These are phyloP conservation scores for Sugiyamaella neomexicana DNA, from an alignment of 1,139 yeast species.

Conservation along the genomic window DNA sequence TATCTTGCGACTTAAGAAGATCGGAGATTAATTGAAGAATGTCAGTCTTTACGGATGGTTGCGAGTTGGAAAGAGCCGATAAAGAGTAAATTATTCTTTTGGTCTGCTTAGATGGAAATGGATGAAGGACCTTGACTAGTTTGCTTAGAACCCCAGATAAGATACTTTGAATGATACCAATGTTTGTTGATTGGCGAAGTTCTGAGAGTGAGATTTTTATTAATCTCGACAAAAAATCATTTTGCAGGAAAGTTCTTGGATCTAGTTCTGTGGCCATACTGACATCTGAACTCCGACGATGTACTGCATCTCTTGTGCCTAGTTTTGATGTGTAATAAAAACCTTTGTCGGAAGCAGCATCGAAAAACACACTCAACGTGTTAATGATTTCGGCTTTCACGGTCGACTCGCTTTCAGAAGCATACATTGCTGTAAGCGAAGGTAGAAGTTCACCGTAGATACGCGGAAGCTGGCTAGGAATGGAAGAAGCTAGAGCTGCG, in stretches of 20 bases:
- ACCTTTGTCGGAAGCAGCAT: conserved; percentile 35
- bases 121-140: conserved; percentile 23
- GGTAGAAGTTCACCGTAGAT: conserved; percentile 33
- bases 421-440: conserved; percentile 36
- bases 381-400: conserved; percentile 42
- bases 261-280: conserved; percentile 36
- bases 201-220: conserved; percentile 27
- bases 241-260: conserved; percentile 26
- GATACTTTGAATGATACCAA: conserved; percentile 25
- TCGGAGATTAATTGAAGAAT: conserved; percentile 27
- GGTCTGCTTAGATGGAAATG: conserved; percentile 20
- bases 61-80: conserved; percentile 10
- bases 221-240: conserved; percentile 22
- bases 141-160: conserved; percentile 23
- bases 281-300: conserved; percentile 40
- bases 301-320: conserved; percentile 27
- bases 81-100: conserved; percentile 16
- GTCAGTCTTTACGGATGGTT: conserved; percentile 29
- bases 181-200: conserved; percentile 23
- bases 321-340: conserved; percentile 31
- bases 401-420: conserved; percentile 43
- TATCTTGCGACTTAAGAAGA: conserved; percentile 20
- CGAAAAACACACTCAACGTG: conserved; percentile 35
- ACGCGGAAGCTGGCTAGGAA: conserved; percentile 37
- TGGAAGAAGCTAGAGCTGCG: conserved; percentile 43